Evolutionary conservation across 768 basidiomycete species (phyloP).

Genomic region (Boletellus emodensis): DNA sequence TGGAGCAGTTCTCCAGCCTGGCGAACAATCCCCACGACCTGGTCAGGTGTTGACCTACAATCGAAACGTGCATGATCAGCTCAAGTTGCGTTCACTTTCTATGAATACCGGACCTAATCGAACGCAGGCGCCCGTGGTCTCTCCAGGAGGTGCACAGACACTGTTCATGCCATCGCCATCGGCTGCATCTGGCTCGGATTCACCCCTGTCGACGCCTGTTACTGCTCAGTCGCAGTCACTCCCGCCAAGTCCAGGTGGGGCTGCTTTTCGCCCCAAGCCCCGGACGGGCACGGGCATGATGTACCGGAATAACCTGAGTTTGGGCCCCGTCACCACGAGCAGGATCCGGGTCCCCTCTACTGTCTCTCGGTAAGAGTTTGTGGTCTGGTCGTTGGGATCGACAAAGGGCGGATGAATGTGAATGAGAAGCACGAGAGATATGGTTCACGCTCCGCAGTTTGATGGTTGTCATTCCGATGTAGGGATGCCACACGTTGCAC

Average conservation of each 20-base stretch:
- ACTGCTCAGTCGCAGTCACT: slow-evolving; percentile 19
- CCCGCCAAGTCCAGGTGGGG: slow-evolving; percentile 13
- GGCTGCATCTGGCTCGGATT: slow-evolving; percentile 3
- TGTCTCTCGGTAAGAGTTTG: slow-evolving; percentile 12
- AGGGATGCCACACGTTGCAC: slow-evolving; percentile 4
- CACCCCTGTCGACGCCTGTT: slow-evolving; percentile 10
- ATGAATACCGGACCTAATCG: slow-evolving; percentile 8
- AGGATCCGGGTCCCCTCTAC: slow-evolving; percentile 37
- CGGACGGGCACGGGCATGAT: slow-evolving; percentile 69
- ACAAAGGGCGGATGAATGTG: background rate
- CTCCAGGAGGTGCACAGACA: slow-evolving; percentile 24
- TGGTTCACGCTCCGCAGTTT: background rate
- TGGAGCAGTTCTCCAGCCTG: slow-evolving; percentile 16
- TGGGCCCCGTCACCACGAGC: slow-evolving; percentile 25
- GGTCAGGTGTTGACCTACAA: slow-evolving; percentile 31
- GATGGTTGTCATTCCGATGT: slow-evolving; percentile 10
- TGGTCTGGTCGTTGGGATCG: background rate
- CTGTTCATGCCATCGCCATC: slow-evolving; percentile 10
- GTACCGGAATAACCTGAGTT: slow-evolving; percentile 41
- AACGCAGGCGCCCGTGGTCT: slow-evolving; percentile 4
- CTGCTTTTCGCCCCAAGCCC: slow-evolving; percentile 42
- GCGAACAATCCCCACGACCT: slow-evolving; percentile 22
- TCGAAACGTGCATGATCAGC: slow-evolving; percentile 33
- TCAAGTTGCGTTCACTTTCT: slow-evolving; percentile 22
- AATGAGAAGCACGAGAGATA: background rate